These are phyloP conservation scores for Picea abies DNA, from an alignment of 83 land plant species.

Conservation along the genomic window DNA sequence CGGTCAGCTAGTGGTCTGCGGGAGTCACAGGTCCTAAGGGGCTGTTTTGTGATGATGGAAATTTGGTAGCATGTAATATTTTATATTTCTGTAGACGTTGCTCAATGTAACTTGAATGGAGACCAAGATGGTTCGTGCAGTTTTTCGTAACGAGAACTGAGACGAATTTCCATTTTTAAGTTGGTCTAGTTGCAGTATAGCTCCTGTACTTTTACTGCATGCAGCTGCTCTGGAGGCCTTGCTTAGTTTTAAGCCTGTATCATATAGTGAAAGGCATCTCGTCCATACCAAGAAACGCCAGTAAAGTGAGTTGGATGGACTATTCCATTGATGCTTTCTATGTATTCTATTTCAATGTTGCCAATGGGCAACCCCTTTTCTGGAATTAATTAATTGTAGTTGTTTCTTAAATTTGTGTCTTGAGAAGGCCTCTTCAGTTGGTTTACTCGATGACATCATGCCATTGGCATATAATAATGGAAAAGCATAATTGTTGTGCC, in stretches of 20 bases:
- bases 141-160: too few relatives aligned
- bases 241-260: background rate
- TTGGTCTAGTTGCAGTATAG: background rate
- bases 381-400: background rate
- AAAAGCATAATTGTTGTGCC: too few relatives aligned
- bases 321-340: background rate
- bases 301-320: background rate
- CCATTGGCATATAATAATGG: too few relatives aligned
- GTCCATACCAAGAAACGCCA: background rate
- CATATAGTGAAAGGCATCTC: background rate
- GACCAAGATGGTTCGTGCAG: background rate
- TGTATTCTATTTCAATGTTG: conserved; percentile 9
- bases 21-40: background rate
- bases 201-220: background rate
- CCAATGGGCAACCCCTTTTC: background rate
- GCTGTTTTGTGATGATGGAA: background rate
- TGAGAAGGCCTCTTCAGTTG: too few relatives aligned
- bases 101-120: background rate
- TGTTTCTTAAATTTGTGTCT: too few relatives aligned
- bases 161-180: background rate
- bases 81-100: background rate
- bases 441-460: too few relatives aligned
- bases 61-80: background rate
- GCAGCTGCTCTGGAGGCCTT: too few relatives aligned
- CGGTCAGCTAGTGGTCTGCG: background rate